Base-by-base conservation (phyloP, 768 basidiomycete genomes). In the Kwoniella bestiolae region DNA sequence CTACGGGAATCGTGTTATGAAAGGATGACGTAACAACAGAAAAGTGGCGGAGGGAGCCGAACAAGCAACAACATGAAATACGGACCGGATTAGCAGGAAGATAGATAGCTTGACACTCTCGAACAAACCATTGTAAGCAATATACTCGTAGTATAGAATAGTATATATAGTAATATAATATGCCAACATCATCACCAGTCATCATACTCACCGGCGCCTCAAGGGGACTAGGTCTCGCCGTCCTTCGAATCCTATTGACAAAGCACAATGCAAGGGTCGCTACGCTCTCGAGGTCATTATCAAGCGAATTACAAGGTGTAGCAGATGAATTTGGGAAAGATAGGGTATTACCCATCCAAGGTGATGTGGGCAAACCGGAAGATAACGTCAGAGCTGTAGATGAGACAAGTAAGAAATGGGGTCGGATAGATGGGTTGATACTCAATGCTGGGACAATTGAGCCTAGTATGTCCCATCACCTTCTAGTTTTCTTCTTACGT, bases 191-290 rank as follows among this genome's bases (percentile, higher is more conserved):
- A 29, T 70, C 70, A 29, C 87, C 88, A 4, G 86, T 90, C 58
- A 84, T 94, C 32, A 78, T 94, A 60, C 84, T 95, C 69, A 91
- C 93, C 63, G 94, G 94, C 59, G 93, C 91, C 21, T 94, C 75
- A 60, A 84, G 85, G 73, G 88, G 88, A 3, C 88, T 96, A 66
- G 94, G 94, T 1, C 86, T 95, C 55, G 90, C 91, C 18, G 85
- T 91, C 68, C 86, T 89, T 32, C 84, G 75, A n/a, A 83, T 86
- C 58, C 85, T 94, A 25, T 84, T 93, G 38, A 78, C 84, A 23
- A 85, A 85, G 56, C 87, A 88, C 82, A 82, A 84, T 55, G 86
- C 88, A 46, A 84, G 85, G 62, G 91, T 96, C 57, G 85, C 92
- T 66, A 88, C 91, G 0, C 82, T 95, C 63, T 89, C 90, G 3